Percentiles rank a stretch among this genome's conserved stretches.
Evolutionary conservation across 192 early-diverging fungal genomes (phyloP).

Genomic region (Coemansia sp.): DNA sequence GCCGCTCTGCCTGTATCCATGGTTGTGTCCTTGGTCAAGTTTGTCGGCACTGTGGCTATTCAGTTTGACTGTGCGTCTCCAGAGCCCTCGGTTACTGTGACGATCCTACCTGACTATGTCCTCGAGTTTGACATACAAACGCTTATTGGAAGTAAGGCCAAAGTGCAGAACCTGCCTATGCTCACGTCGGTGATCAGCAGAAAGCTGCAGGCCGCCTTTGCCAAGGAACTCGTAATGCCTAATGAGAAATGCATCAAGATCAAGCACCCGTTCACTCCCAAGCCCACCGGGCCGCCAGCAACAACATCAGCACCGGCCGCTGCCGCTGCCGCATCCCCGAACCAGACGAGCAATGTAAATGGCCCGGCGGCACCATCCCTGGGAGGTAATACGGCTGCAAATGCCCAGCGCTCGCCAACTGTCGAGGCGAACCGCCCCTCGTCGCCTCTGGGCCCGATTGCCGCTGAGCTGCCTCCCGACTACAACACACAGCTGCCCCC

Average conservation of each 20-base stretch:
- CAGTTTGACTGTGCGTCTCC: slow-evolving; percentile 38
- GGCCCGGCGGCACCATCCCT: neutral
- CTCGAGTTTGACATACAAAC: slow-evolving; percentile 89
- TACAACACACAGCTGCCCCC: slow-evolving; percentile 52
- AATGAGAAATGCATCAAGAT: slow-evolving; percentile 42
- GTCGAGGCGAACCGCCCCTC: slow-evolving; percentile 4
- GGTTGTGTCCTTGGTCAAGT: slow-evolving; percentile 77
- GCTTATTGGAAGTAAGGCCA: slow-evolving; percentile 90
- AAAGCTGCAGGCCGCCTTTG: slow-evolving; percentile 55
- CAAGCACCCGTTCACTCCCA: slow-evolving; percentile 49
- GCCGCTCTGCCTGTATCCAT: slow-evolving; percentile 92
- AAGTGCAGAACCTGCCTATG: slow-evolving; percentile 95
- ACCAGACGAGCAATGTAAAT: neutral
- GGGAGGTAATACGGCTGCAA: neutral
- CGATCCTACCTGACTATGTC: slow-evolving; percentile 63
- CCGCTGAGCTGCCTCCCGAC: slow-evolving; percentile 39
- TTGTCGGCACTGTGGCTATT: slow-evolving; percentile 78
- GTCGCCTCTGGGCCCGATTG: slow-evolving; percentile 12
- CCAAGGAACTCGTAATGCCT: slow-evolving; percentile 46
- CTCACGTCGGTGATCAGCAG: slow-evolving; percentile 81
- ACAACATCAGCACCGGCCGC: neutral
- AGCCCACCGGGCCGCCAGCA: slow-evolving; percentile 4
- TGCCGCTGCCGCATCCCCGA: neutral
- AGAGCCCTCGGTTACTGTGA: slow-evolving; percentile 26
- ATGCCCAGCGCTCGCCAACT: neutral